phyloP scores from a whole-genome alignment of 345 rosid genomes.

The Eucalyptus marginata region DNA sequence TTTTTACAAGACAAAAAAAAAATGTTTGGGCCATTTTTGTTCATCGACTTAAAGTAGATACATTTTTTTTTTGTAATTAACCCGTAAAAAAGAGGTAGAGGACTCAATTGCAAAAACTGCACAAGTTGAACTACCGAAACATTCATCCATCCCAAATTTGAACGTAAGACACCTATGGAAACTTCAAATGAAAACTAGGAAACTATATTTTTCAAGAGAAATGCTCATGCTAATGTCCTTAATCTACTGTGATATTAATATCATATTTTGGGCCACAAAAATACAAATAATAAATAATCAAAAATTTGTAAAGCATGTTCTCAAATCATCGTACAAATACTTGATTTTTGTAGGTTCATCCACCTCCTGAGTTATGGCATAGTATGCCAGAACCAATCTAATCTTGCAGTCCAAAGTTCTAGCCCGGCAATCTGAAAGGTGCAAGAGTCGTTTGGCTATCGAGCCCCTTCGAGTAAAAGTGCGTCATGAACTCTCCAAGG shows the following conservation, averaged over 20 bases:
- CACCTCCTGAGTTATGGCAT: background rate
- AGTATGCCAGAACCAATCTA: background rate
- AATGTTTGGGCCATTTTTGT: accelerated
- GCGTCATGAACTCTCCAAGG: background rate
- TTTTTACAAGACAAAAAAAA: too few relatives aligned
- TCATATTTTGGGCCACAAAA: too few relatives aligned
- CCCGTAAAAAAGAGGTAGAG: background rate
- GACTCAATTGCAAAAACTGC: background rate
- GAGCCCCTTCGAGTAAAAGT: background rate
- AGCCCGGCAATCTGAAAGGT: background rate
- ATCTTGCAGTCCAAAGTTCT: background rate
- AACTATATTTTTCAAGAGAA: background rate
- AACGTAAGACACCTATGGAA: background rate
- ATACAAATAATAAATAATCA: too few relatives aligned
- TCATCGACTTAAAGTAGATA: too few relatives aligned
- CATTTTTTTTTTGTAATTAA: too few relatives aligned
- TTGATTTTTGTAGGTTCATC: background rate
- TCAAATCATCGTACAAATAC: background rate
- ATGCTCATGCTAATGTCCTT: background rate
- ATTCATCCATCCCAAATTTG: background rate
- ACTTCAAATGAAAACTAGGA: background rate
- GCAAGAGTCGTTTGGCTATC: background rate
- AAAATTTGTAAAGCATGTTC: background rate
- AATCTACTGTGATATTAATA: background rate
- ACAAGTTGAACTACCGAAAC: background rate